Conservation (phyloP, 441 rosid genomes). For the Biscutella auriculata region DNA sequence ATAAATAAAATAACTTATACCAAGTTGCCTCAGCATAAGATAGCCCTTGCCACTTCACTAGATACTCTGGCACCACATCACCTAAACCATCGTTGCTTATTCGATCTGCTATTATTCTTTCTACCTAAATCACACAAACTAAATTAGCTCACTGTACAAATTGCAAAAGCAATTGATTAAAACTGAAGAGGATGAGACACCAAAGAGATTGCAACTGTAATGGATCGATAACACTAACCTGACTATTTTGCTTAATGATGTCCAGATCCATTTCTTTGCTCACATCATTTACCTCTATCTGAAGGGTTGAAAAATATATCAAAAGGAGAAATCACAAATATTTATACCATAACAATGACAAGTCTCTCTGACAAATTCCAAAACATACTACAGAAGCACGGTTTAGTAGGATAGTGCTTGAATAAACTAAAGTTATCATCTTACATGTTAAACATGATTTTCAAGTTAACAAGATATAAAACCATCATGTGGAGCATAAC, state of each 20-base stretch:
- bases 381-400: neutral
- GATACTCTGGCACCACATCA: constrained; percentile 77
- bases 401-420: constrained; percentile 2
- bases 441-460: constrained; percentile 5
- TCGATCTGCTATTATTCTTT: constrained; percentile 82
- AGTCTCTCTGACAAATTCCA: neutral
- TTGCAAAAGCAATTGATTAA: neutral
- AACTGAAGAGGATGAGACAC: neutral
- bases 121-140: constrained; percentile 52
- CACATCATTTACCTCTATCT: constrained; percentile 97
- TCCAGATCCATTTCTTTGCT: constrained; percentile 99
- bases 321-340: neutral
- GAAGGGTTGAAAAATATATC: constrained; percentile 16
- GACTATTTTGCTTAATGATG: constrained; percentile 91
- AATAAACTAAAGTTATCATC: neutral
- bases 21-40: constrained; percentile 99
- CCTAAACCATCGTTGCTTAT: constrained; percentile 64
- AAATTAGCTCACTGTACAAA: constrained; percentile 9
- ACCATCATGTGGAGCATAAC: constrained; percentile 1
- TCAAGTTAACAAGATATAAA: neutral
- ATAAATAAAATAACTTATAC: constrained; percentile 28
- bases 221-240: constrained; percentile 39
- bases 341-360: constrained; percentile 4
- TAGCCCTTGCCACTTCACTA: constrained; percentile 99
- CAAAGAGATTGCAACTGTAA: neutral